phyloP scores from a whole-genome alignment of 805 yeast genomes.

The Danielia oregonensis region DNA sequence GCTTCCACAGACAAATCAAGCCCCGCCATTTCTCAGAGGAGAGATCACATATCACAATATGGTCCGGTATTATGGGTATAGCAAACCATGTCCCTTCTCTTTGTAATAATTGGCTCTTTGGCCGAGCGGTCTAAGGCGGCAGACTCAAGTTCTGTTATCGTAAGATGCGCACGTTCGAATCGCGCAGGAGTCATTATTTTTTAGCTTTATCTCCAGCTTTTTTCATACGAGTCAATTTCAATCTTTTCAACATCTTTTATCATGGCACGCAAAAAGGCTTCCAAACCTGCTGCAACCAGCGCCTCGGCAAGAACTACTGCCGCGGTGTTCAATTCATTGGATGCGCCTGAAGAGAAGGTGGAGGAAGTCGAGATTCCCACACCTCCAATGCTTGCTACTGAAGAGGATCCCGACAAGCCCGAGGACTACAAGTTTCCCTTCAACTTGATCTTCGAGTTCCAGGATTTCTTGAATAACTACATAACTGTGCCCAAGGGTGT shows the following conservation, averaged over 20 bases:
- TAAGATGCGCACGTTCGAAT: constrained; percentile 10
- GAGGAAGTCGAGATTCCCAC: not conserved
- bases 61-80: too few species aligned
- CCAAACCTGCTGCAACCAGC: constrained; percentile 2
- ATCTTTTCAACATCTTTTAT: too few species aligned
- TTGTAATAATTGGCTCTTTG: constrained; percentile 5
- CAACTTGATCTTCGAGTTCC: constrained; percentile 24
- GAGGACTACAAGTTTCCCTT: constrained; percentile 12
- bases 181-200: constrained; percentile 11
- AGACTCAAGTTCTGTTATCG: constrained; percentile 11
- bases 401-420: constrained; percentile 4
- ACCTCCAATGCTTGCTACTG: not conserved
- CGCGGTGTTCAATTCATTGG: constrained; percentile 9
- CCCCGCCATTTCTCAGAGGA: too few species aligned
- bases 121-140: constrained; percentile 12
- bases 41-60: too few species aligned
- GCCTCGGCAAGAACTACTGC: constrained; percentile 16
- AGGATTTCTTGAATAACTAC: constrained; percentile 37
- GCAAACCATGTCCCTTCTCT: too few species aligned
- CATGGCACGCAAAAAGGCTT: constrained; percentile 17
- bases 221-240: too few species aligned
- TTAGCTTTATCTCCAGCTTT: too few species aligned
- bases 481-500: constrained; percentile 27
- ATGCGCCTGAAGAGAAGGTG: constrained; percentile 1
- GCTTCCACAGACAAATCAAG: too few species aligned